Base-by-base conservation (phyloP, 2,329 filamentous ascomycete genomes). In the Phaeoacremonium minimum region DNA sequence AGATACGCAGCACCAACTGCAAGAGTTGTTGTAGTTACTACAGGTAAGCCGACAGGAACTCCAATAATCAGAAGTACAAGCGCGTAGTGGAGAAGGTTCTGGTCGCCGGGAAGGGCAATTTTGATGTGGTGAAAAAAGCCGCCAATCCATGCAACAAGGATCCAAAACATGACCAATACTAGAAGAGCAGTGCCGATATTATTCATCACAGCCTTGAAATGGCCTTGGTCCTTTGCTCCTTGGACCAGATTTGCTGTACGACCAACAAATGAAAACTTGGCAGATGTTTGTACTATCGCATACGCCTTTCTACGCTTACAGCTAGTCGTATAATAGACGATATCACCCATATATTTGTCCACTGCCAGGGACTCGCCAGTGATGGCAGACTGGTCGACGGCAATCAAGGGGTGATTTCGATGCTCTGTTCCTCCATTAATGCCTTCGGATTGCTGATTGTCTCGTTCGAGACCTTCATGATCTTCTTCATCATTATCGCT, bases 151-250 rank as follows among this genome's bases (percentile, higher is more conserved):
- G 80, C 73, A 37, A 76, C 67, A 51, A 88, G 69, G 60, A 87
- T 85, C 73, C 76, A 87, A 67, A 85, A 83, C 66, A 87, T 81
- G 67, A 87, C 84, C 44, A 88, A 69, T 50, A 87, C 82, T 49
- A 88, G 72, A 41, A 88, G 71, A 41, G 79, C 69, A 35, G 82
- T 86, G 63, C 84, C 84, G 53, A 88, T 87, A 57, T 76, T 83
- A 75, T 87, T 81, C 84, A 88, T 88, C 70, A 87, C 85, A 48
- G 83, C 82, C 70, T 88, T 87, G 77, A 87, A 49, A 63, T 86
- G 82, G 65, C 84, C 84, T 54, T 79, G 74, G 60, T 87, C 84
- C 65, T 85, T 73, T 46, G 84, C 83, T 46, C 83, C 83, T 66
- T 85, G 77, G 31, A 87, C 84, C 36, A 88, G 72, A 49, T 75